Evolutionary conservation across 306 rosid genomes (phyloP).

Genomic region (Inga oerstediana): DNA sequence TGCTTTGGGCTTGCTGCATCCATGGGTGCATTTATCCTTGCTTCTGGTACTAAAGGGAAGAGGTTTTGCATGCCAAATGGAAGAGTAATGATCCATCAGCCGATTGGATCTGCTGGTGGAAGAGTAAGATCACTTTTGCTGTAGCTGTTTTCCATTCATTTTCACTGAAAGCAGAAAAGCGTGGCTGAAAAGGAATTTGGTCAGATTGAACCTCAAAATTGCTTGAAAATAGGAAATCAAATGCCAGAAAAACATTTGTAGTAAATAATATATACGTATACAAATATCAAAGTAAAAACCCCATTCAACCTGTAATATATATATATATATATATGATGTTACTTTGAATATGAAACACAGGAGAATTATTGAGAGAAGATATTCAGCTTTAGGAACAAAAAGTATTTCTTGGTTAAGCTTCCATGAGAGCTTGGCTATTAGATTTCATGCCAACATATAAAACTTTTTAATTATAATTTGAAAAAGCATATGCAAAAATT

Average conservation of each 20-base stretch:
- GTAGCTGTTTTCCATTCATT: neutral
- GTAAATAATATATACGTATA: neutral
- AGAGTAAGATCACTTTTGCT: constrained; percentile 49
- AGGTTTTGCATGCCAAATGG: constrained; percentile 97
- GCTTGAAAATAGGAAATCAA: neutral
- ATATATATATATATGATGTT: neutral
- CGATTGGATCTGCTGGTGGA: constrained; percentile 84
- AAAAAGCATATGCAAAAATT: neutral
- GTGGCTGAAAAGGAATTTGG: neutral
- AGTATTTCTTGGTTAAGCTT: neutral
- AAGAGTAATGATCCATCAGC: constrained; percentile 96
- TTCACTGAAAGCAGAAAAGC: neutral
- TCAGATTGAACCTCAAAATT: neutral
- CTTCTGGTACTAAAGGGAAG: constrained; percentile 90
- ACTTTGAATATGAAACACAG: neutral
- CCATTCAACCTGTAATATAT: neutral
- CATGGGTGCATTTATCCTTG: constrained; percentile 97
- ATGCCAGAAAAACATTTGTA: neutral
- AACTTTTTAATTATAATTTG: neutral
- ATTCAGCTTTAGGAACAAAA: neutral
- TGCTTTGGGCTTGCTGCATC: constrained; percentile 98
- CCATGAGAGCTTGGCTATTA: neutral
- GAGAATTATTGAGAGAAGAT: neutral
- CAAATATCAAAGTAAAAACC: neutral
- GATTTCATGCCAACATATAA: neutral